Evolutionary conservation across 257 asterid genomes (phyloP).

Genomic region (Nicotiana obtusifolia): DNA sequence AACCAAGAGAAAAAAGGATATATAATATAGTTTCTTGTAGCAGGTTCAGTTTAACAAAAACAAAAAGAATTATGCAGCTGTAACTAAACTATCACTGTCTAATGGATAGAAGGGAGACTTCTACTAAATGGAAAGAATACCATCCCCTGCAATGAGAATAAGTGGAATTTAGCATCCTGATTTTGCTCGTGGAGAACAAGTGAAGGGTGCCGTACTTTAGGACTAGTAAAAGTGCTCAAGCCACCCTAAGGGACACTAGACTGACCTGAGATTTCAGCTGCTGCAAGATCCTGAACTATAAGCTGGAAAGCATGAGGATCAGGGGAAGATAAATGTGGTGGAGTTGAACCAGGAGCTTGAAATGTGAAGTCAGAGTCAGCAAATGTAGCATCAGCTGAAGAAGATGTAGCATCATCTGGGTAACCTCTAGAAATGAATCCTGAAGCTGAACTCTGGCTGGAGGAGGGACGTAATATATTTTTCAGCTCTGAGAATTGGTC

Average conservation of each 20-base stretch:
- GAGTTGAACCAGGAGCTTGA: constrained; percentile 80
- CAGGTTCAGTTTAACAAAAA: constrained; percentile 19
- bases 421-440: constrained; percentile 53
- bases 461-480: constrained; percentile 72
- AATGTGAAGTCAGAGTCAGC: constrained; percentile 87
- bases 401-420: constrained; percentile 51
- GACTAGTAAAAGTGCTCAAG: constrained; percentile 21
- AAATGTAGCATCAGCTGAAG: constrained; percentile 73
- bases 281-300: constrained; percentile 89
- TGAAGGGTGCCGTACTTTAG: constrained; percentile 20
- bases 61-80: constrained; percentile 25
- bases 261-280: constrained; percentile 87
- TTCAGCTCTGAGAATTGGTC: constrained; percentile 97
- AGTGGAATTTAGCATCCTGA: not conserved
- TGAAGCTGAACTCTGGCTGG: constrained; percentile 63
- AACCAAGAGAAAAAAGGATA: constrained; percentile 48
- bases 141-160: not conserved
- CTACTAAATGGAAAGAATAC: constrained; percentile 15
- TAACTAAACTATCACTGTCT: constrained; percentile 26
- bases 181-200: not conserved
- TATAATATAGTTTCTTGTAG: constrained; percentile 32
- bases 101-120: constrained; percentile 16
- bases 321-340: constrained; percentile 50
- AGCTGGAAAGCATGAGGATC: constrained; percentile 81
- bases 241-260: constrained; percentile 40